Percentiles rank a stretch among this genome's conserved stretches.
phyloP scores from a whole-genome alignment of 1,139 yeast genomes.

The Yamadazyma buinensis region DNA sequence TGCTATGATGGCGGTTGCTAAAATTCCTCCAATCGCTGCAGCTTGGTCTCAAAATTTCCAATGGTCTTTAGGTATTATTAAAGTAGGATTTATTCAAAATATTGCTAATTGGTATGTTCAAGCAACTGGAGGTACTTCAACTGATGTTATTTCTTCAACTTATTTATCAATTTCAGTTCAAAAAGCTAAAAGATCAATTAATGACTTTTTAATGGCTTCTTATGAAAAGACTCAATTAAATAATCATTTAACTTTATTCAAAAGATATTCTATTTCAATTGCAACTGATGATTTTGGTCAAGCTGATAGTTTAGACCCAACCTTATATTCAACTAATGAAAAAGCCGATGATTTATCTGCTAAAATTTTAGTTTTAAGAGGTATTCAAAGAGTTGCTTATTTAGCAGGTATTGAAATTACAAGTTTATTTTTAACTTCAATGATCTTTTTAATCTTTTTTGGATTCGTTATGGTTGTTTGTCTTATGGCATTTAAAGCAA shows the following conservation, averaged over 20 bases:
- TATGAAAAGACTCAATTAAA: conserved; percentile 16
- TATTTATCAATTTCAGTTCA: conserved; percentile 78
- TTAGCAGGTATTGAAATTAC: conserved; percentile 84
- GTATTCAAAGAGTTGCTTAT: conserved; percentile 88
- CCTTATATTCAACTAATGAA: conserved; percentile 71
- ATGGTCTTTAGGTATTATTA: conserved; percentile 94
- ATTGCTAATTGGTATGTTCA: conserved; percentile 94
- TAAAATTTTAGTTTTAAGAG: conserved; percentile 77
- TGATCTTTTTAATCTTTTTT: conserved; percentile 76
- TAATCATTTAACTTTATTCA: conserved; percentile 22
- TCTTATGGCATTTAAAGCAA: conserved; percentile 66
- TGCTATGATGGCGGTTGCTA: conserved; percentile 92
- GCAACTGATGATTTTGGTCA: conserved; percentile 44
- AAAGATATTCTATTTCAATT: conserved; percentile 30
- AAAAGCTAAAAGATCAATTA: conserved; percentile 37
- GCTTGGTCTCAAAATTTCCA: conserved; percentile 98
- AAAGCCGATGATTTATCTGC: conserved; percentile 49
- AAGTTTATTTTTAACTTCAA: conserved; percentile 79
- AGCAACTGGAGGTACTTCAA: conserved; percentile 89
- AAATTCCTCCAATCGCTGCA: conserved; percentile 94
- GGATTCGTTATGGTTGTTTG: conserved; percentile 66
- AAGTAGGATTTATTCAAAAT: conserved; percentile 73
- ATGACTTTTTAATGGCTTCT: conserved; percentile 17
- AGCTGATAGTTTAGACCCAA: conserved; percentile 46
- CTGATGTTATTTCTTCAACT: conserved; percentile 58